These are phyloP conservation scores for Collybiopsis luxurians DNA, from an alignment of 768 basidiomycete genomes.

Conservation along the genomic window DNA sequence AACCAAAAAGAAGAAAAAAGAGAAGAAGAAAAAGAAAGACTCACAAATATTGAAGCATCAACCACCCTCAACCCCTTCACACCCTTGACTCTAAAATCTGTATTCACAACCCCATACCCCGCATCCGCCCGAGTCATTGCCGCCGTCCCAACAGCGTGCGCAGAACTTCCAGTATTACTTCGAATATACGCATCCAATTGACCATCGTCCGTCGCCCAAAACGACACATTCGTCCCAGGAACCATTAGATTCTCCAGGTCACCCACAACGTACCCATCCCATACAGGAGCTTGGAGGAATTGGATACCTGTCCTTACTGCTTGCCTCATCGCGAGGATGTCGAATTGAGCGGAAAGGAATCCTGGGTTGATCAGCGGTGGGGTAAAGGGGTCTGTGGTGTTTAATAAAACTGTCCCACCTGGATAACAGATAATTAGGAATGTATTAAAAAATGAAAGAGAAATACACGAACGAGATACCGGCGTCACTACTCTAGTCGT, in stretches of 20 bases:
- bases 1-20: too few species aligned
- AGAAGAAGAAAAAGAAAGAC: not conserved
- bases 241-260: not conserved
- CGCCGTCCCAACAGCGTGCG: constrained; percentile 19
- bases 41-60: constrained; percentile 24
- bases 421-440: not conserved
- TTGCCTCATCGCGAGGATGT: constrained; percentile 13
- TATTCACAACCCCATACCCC: too few species aligned
- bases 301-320: constrained; percentile 12
- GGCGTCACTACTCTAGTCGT: constrained; percentile 5
- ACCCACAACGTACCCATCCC: constrained; percentile 13
- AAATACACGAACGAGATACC: constrained; percentile 4
- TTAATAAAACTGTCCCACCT: constrained; percentile 25
- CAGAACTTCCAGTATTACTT: constrained; percentile 12
- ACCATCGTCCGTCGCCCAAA: not conserved
- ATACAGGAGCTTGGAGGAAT: constrained; percentile 15
- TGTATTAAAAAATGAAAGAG: not conserved
- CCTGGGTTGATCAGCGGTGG: constrained; percentile 41
- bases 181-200: constrained; percentile 15
- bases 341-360: constrained; percentile 25
- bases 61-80: constrained; percentile 23
- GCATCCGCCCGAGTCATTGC: constrained; percentile 13
- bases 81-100: constrained; percentile 22
- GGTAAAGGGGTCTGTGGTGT: constrained; percentile 36
- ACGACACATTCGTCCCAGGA: not conserved